phyloP scores from a whole-genome alignment of 768 basidiomycete genomes.

The Arthromyces matolae region DNA sequence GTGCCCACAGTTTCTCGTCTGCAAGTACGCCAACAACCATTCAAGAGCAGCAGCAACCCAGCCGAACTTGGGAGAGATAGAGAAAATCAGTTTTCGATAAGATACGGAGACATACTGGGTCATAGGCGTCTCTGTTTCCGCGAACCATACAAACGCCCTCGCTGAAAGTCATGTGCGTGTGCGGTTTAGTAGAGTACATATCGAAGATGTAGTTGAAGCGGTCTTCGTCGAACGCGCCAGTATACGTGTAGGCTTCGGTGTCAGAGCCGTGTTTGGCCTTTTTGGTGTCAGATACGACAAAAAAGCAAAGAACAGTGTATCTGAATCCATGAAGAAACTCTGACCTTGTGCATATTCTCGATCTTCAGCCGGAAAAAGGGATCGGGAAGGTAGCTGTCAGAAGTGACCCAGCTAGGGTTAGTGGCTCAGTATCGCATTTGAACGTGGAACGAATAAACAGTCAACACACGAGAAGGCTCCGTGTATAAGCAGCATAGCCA shows the following conservation, averaged over 20 bases:
- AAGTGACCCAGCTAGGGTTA: constrained; percentile 31
- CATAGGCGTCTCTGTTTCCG: constrained; percentile 37
- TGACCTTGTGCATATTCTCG: constrained; percentile 35
- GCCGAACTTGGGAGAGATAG: constrained; percentile 21
- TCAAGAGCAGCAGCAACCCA: constrained; percentile 38
- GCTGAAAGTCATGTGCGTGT: constrained; percentile 35
- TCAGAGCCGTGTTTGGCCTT: constrained; percentile 45
- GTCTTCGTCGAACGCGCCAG: constrained; percentile 37
- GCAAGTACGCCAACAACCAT: constrained; percentile 37
- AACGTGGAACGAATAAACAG: not conserved
- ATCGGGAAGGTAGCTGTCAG: constrained; percentile 35
- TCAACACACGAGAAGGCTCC: constrained; percentile 36
- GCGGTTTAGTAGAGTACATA: constrained; percentile 37
- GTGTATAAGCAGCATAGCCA: constrained; percentile 37
- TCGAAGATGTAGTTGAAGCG: constrained; percentile 39
- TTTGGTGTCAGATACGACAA: not conserved
- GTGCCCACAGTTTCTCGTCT: not conserved
- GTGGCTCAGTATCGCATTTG: not conserved
- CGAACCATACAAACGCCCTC: constrained; percentile 39
- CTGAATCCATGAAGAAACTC: constrained; percentile 3
- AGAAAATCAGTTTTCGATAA: no score
- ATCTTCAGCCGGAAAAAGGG: constrained; percentile 41
- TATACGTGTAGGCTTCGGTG: constrained; percentile 32
- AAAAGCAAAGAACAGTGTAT: not conserved
- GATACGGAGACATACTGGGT: constrained; percentile 25